These are phyloP conservation scores for Dysphania ambrosioides DNA, from an alignment of 148 eudicot species.

Conservation along the genomic window DNA sequence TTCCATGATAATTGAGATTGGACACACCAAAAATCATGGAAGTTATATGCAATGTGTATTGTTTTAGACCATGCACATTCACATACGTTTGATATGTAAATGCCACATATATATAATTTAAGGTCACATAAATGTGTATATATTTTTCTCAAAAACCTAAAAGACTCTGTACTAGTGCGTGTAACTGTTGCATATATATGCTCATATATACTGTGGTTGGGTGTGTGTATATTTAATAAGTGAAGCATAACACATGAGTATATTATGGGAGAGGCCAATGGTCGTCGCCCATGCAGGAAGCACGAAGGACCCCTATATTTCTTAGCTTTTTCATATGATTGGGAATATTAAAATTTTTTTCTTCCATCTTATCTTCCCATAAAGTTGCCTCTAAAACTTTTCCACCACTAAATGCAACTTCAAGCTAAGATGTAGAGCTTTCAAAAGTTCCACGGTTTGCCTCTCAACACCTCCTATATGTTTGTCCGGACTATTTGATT, in stretches of 20 bases:
- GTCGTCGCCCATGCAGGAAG: constrained; percentile 27
- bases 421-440: not conserved
- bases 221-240: not conserved
- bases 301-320: constrained; percentile 26
- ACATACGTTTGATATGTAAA: constrained; percentile 20
- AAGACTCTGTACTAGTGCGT: not conserved
- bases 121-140: not conserved
- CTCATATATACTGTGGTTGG: not conserved
- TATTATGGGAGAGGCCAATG: constrained; percentile 22
- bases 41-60: constrained; percentile 5
- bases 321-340: constrained; percentile 8
- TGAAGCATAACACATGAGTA: constrained; percentile 26
- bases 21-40: not conserved
- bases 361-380: not conserved
- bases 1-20: not conserved
- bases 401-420: constrained; percentile 9
- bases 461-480: constrained; percentile 8
- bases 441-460: constrained; percentile 19
- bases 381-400: constrained; percentile 15
- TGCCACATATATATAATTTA: constrained; percentile 20
- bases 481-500: not conserved
- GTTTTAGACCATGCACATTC: constrained; percentile 15
- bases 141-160: not conserved
- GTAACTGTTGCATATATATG: not conserved
- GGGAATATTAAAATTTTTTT: not conserved